phyloP scores from a whole-genome alignment of 192 early-diverging fungal species.

The Piromyces finnis region DNA sequence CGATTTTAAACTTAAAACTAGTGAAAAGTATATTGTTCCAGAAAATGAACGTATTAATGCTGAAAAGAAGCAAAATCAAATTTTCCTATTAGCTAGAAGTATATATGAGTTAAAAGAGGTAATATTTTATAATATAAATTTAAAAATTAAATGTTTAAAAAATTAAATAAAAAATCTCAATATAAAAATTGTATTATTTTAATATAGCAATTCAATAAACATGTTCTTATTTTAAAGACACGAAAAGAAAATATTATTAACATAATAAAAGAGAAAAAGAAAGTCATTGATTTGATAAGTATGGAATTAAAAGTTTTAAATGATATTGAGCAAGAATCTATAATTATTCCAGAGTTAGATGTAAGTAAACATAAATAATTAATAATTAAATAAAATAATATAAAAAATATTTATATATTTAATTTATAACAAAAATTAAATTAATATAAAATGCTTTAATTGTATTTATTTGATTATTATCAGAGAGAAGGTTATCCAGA shows the following conservation, averaged over 20 bases:
- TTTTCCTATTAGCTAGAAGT: constrained; percentile 29
- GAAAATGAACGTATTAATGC: constrained; percentile 44
- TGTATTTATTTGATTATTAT: neutral
- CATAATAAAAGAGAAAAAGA: constrained; percentile 5
- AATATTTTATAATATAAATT: neutral
- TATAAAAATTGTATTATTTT: too few relatives aligned
- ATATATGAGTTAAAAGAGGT: constrained; percentile 35
- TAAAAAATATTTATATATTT: too few relatives aligned
- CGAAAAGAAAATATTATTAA: constrained; percentile 6
- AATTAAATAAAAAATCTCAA: too few relatives aligned
- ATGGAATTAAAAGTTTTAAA: constrained; percentile 13
- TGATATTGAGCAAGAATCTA: constrained; percentile 1
- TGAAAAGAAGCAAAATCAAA: constrained; percentile 39
- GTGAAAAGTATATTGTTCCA: constrained; percentile 48
- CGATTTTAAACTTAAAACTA: constrained; percentile 44
- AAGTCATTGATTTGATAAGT: constrained; percentile 13
- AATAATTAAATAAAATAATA: too few relatives aligned
- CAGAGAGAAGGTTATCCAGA: constrained; percentile 22
- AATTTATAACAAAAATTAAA: too few relatives aligned
- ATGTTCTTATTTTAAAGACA: constrained; percentile 14
- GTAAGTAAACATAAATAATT: constrained; percentile 1
- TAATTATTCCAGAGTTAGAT: constrained; percentile 18
- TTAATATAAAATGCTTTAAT: too few relatives aligned
- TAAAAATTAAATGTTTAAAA: too few relatives aligned
- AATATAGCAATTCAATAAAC: constrained; percentile 21